Conservation (phyloP, 2,329 filamentous ascomycete species). For the Fusarium veterinarium region DNA sequence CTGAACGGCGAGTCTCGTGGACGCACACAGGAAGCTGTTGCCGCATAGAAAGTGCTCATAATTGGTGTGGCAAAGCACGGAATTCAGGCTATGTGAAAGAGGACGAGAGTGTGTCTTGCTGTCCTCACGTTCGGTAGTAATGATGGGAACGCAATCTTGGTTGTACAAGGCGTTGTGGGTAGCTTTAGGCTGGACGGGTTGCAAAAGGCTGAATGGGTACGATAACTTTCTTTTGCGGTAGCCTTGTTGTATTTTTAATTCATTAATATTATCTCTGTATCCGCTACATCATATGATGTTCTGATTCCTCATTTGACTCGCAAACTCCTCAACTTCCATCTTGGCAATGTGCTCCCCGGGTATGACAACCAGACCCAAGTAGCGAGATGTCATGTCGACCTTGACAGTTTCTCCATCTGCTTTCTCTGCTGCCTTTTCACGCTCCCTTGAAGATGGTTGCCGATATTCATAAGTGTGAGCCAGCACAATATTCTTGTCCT, state of each 20-base stretch:
- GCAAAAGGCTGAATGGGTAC: constrained; percentile 41
- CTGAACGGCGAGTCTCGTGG: constrained; percentile 68
- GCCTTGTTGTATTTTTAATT: constrained; percentile 45
- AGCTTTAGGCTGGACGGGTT: constrained; percentile 32
- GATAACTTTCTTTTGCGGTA: constrained; percentile 40
- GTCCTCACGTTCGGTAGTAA: constrained; percentile 28
- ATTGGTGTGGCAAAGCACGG: constrained; percentile 9
- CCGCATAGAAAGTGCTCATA: constrained; percentile 51
- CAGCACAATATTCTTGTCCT: constrained; percentile 92
- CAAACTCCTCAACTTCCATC: constrained; percentile 87
- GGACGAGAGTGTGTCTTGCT: background rate
- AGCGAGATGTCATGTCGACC: constrained; percentile 83
- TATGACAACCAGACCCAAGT: constrained; percentile 89
- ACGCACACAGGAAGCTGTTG: constrained; percentile 64
- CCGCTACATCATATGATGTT: constrained; percentile 18
- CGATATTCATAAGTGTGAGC: constrained; percentile 91
- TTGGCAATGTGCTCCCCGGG: constrained; percentile 87
- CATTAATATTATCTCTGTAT: constrained; percentile 42
- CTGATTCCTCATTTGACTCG: constrained; percentile 60
- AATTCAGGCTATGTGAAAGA: background rate
- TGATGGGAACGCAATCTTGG: constrained; percentile 38
- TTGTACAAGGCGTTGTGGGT: constrained; percentile 45
- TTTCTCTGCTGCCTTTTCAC: constrained; percentile 52
- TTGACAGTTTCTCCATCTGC: constrained; percentile 59
- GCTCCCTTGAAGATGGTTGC: constrained; percentile 68